Evolutionary conservation across 768 basidiomycete species (phyloP), one percentile per base, ranked within the genome.

Genomic region (Boletus eberwhitei): DNA sequence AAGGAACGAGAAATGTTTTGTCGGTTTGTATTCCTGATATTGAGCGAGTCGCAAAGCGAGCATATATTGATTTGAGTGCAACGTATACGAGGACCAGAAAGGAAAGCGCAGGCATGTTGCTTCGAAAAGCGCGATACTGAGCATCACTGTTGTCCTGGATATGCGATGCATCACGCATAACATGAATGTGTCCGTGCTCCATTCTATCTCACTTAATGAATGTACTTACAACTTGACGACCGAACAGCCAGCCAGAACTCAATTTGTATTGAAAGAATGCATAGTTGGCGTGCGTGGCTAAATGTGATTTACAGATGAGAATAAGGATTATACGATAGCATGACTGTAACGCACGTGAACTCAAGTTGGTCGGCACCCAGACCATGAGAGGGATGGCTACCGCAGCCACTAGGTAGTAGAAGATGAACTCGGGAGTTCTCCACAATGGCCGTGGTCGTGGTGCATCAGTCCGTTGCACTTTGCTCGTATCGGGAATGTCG

Each of bases 81-180:
- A 93, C 72, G 66, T 87, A 88, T n/a, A 77, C 62, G 26, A 72
- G 54, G 16, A 75, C 72, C 29, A 90, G 75, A 39, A 67, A 39
- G 36, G 63, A 24, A 5, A 98, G 79, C 6, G 85, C 69, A 6
- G 86, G 82, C 43, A 98, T 66, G 66, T 93, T 91, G 61, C 80
- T 77, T 37, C 97, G 83, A 71, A 99, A 97, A 4, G 85, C 80
- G 24, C 88, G 87, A 67, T 94, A 98, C 74, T 98, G 97, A 0
- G 79, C 74, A 64, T 98, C 97, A 58, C 90, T 93, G 65, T 88
- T 90, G 71, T 99, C 97, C 96, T 98, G 58, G 11, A 35, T 45
- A 36, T n/a, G 34, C 2, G 29, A 47, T 39, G 26, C 9, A 44
- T 36, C 35, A 24, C 13, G 22, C n/a, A 48, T 51, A 52, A 39